Evolutionary conservation across 495 filamentous ascomycete species (phyloP).

Genomic region (Usnea hakonensis): DNA sequence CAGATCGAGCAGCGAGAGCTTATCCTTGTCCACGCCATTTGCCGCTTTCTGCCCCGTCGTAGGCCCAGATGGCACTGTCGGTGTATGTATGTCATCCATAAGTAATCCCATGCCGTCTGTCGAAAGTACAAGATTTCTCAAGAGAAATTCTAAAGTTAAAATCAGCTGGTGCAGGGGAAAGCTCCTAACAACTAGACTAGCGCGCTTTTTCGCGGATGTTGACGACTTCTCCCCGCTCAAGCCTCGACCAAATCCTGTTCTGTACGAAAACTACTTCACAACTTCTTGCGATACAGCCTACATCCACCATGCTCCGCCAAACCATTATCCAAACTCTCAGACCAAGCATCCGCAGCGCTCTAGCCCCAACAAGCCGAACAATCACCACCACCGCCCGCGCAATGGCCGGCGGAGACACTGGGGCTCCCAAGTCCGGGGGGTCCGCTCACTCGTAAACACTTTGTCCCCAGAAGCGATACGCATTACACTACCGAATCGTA

Average conservation of each 20-base stretch:
- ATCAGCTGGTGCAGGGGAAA: neutral
- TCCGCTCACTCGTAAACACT: constrained; percentile 30
- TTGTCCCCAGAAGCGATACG: neutral
- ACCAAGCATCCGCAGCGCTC: constrained; percentile 40
- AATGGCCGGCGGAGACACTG: constrained; percentile 63
- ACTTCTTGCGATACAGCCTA: neutral
- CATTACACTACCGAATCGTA: too few relatives aligned
- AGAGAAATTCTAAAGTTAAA: neutral
- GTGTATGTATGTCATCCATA: constrained; percentile 69
- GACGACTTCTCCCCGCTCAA: constrained; percentile 13
- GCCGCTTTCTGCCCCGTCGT: constrained; percentile 44
- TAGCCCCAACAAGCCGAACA: constrained; percentile 44
- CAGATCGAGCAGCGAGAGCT: constrained; percentile 54
- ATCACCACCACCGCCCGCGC: constrained; percentile 56
- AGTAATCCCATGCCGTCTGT: constrained; percentile 33
- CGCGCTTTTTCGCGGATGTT: constrained; percentile 12
- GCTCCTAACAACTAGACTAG: neutral
- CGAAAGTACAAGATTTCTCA: neutral
- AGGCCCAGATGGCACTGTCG: constrained; percentile 66
- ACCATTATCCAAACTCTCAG: constrained; percentile 50
- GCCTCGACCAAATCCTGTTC: constrained; percentile 10
- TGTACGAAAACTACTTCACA: neutral
- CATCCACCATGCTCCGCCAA: constrained; percentile 55
- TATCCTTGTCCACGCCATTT: constrained; percentile 46
- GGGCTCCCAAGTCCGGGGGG: constrained; percentile 46